Evolutionary conservation across 2,329 filamentous ascomycete genomes (phyloP).

Genomic region (Elsinoe ampelina): DNA sequence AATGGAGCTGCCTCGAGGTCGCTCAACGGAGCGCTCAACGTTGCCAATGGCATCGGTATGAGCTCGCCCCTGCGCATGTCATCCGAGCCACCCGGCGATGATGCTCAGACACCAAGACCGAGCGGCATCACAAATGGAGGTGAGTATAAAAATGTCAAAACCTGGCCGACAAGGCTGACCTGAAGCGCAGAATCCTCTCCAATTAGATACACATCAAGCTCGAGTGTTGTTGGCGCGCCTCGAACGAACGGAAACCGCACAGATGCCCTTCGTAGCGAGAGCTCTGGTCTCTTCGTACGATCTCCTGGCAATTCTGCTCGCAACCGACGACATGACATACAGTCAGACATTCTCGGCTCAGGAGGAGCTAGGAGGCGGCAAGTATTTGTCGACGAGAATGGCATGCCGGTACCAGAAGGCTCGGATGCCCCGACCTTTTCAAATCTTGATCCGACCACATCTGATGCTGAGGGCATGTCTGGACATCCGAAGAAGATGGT

Average conservation of each 20-base stretch:
- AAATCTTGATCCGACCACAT: slow-evolving; percentile 70
- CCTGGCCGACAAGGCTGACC: background rate
- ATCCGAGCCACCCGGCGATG: slow-evolving; percentile 40
- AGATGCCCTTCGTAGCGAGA: slow-evolving; percentile 69
- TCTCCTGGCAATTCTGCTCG: slow-evolving; percentile 50
- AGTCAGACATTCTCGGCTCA: slow-evolving; percentile 61
- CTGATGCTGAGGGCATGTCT: slow-evolving; percentile 80
- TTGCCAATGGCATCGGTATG: slow-evolving; percentile 35
- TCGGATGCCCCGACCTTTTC: slow-evolving; percentile 57
- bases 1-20: background rate
- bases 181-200: slow-evolving; percentile 70
- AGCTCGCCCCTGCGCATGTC: slow-evolving; percentile 40
- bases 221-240: slow-evolving; percentile 45
- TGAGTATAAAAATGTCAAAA: slow-evolving; percentile 30
- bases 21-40: slow-evolving; percentile 32
- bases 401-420: slow-evolving; percentile 45
- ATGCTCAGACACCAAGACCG: slow-evolving; percentile 63
- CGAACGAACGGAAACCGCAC: slow-evolving; percentile 43
- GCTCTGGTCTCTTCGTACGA: slow-evolving; percentile 77
- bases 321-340: slow-evolving; percentile 73
- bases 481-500: slow-evolving; percentile 75
- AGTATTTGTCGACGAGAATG: slow-evolving; percentile 56
- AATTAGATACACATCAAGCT: slow-evolving; percentile 82
- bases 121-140: slow-evolving; percentile 53
- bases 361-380: slow-evolving; percentile 45